A percentile compares a stretch with the other conserved stretches of the same genome.
Conservation (phyloP, 345 rosid genomes). For the Eucalyptus lansdowneana region DNA sequence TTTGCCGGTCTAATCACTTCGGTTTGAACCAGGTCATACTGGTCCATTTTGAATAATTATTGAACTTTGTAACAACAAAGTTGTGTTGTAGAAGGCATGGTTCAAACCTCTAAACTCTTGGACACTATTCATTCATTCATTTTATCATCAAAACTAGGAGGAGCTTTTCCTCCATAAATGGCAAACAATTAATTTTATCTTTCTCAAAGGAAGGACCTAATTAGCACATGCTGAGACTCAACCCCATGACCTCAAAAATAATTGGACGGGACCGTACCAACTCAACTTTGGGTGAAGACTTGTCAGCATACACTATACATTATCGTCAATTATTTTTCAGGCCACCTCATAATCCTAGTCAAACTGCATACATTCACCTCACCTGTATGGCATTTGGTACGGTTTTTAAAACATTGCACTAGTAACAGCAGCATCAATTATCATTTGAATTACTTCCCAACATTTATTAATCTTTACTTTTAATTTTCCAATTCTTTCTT, state of each 20-base stretch:
- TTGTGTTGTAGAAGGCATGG: background rate
- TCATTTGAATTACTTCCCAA: background rate
- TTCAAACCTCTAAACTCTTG: background rate
- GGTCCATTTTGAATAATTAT: background rate
- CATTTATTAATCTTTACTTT: background rate
- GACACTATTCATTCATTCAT: background rate
- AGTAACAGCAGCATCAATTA: background rate
- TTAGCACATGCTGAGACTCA: background rate
- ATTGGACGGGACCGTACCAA: background rate
- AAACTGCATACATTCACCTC: background rate
- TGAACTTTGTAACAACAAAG: background rate
- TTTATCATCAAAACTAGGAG: background rate
- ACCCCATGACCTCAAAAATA: background rate
- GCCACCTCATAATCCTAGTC: background rate
- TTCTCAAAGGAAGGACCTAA: background rate
- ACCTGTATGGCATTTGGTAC: background rate
- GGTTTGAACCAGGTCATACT: background rate
- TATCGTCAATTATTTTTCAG: background rate
- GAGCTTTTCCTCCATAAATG: slow-evolving; percentile 3
- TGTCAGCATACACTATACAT: background rate
- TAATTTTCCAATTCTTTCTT: background rate
- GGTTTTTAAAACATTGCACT: background rate
- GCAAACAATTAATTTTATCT: background rate
- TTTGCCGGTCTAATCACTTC: background rate
- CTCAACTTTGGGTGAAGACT: background rate